Percentiles rank a stretch among this genome's conserved stretches.
Conservation (phyloP, 495 filamentous ascomycete species). For the Penicillium verhagenii region DNA sequence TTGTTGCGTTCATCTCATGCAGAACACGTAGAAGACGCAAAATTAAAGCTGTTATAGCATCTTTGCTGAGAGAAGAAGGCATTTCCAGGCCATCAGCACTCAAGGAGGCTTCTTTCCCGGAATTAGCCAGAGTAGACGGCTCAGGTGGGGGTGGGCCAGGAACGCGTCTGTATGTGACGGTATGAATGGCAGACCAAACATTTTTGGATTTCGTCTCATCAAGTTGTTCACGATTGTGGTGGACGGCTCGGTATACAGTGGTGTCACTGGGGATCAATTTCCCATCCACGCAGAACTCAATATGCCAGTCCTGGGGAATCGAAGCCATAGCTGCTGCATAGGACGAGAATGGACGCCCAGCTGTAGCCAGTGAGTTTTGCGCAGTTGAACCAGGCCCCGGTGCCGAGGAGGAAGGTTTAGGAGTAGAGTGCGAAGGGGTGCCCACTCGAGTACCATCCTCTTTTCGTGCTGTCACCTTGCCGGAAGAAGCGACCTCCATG, state of each 20-base stretch:
- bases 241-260: slow-evolving; percentile 93
- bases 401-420: slow-evolving; percentile 46
- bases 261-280: slow-evolving; percentile 85
- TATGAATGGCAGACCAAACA: slow-evolving; percentile 86
- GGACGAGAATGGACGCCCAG: slow-evolving; percentile 56
- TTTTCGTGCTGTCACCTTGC: slow-evolving; percentile 93
- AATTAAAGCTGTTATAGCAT: slow-evolving; percentile 80
- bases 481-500: slow-evolving; percentile 84
- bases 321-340: slow-evolving; percentile 76
- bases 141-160: slow-evolving; percentile 86
- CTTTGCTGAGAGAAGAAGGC: slow-evolving; percentile 81
- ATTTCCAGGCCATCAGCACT: slow-evolving; percentile 54
- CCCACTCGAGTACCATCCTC: slow-evolving; percentile 90
- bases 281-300: slow-evolving; percentile 89
- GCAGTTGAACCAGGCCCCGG: slow-evolving; percentile 28
- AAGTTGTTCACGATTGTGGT: slow-evolving; percentile 63
- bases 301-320: slow-evolving; percentile 92
- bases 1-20: slow-evolving; percentile 89
- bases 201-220: slow-evolving; percentile 69
- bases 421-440: slow-evolving; percentile 71
- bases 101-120: slow-evolving; percentile 45
- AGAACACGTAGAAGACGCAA: slow-evolving; percentile 86
- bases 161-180: slow-evolving; percentile 87
- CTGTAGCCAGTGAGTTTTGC: slow-evolving; percentile 40
- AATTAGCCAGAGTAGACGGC: slow-evolving; percentile 60